These are phyloP conservation scores for Isatis tinctoria DNA, from an alignment of 345 rosid genomes.

Conservation along the genomic window DNA sequence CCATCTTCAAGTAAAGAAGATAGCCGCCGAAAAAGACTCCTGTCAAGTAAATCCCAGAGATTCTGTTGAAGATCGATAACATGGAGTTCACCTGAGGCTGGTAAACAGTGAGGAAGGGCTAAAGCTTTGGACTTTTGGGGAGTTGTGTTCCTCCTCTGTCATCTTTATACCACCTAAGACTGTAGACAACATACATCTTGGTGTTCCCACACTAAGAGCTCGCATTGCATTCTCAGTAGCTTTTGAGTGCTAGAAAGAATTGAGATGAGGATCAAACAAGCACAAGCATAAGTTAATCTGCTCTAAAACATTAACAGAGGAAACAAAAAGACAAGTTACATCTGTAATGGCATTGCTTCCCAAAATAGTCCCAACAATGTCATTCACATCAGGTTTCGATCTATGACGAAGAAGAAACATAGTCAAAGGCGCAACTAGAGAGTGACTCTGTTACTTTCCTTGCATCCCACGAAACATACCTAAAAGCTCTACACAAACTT, in stretches of 20 bases:
- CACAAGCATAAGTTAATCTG: not conserved
- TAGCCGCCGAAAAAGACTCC: constrained; percentile 23
- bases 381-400: constrained; percentile 26
- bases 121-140: constrained; percentile 19
- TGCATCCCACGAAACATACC: constrained; percentile 5
- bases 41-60: constrained; percentile 30
- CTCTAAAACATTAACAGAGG: not conserved
- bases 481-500: constrained; percentile 20
- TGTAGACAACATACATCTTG: constrained; percentile 24
- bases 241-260: constrained; percentile 2
- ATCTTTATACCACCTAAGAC: constrained; percentile 25
- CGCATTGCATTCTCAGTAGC: not conserved
- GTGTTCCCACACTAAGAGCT: constrained; percentile 21
- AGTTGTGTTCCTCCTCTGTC: constrained; percentile 5
- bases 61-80: constrained; percentile 35
- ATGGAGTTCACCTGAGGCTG: constrained; percentile 36
- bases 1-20: constrained; percentile 31
- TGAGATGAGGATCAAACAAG: not conserved
- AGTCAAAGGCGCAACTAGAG: not conserved
- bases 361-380: constrained; percentile 26
- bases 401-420: not conserved
- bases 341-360: constrained; percentile 17
- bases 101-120: constrained; percentile 25
- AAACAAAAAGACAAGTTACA: constrained; percentile 6
- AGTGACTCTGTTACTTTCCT: constrained; percentile 7